Base-by-base conservation (phyloP, 1,284 basidiomycete species). In the Leucoagaricus sp. region DNA sequence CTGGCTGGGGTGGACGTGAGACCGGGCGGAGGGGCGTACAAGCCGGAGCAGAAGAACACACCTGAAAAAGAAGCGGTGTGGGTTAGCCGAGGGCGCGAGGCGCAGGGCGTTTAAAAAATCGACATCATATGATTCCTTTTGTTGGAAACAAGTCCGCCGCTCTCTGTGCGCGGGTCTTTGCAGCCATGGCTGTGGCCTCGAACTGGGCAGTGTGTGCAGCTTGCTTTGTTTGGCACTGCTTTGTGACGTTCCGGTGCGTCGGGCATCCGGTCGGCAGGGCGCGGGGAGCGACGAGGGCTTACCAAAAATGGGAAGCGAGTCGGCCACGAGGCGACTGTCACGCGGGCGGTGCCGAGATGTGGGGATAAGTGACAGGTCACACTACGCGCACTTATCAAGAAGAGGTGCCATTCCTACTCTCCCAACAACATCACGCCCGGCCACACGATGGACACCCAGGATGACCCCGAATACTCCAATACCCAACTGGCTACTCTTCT, bases 401-500 rank as follows among this genome's bases (percentile, higher is more conserved):
- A 49, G 25, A 40, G 7, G 19, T 19, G 19, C n/a, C 23, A n/a
- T 19, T 15, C 31, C 15, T 40, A 26, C 33, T 8, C 31, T 33
- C 46, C 26, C 12, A 12, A 15, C 12, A 6, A 6, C 31, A 6
- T 7, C 12, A 7, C 31, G 7, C 31, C 31, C 12, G 7, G 7
- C 25, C 33, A 38, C 34, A 17, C 25, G 21, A 47, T 47, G 45
- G 44, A 46, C 31, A 47, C 25, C 38, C 33, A 33, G 15, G 45
- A 48, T 26, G 53, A 55, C 46, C 4, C 45, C 8, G 46, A 49
- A n/a, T 34, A 36, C 21, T 36, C 48, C 25, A 33, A 56, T 29
- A 28, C 55, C 1, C 77, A 81, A 58, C 82, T 88, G 63, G 84
- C 85, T 13, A 64, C 72, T 4, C 75, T 87, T 38, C 82, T 87